Percentiles rank a stretch among this genome's conserved stretches.
phyloP scores from a whole-genome alignment of 352 stramenopile genomes.

The Pilasporangium apinafurcum region DNA sequence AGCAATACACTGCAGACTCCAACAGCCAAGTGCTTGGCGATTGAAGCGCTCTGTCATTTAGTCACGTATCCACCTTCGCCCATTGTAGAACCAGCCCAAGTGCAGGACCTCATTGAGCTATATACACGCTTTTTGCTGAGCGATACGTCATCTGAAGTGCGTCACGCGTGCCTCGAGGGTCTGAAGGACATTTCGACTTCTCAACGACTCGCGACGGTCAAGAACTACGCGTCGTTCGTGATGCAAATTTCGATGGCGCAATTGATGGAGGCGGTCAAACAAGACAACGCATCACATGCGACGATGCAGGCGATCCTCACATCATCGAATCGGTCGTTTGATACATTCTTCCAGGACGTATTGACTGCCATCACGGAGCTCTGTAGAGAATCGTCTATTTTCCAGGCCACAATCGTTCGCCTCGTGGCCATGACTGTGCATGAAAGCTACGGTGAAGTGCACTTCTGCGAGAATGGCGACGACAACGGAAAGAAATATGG shows the following conservation, averaged over 20 bases:
- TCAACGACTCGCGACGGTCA: slow-evolving; percentile 32
- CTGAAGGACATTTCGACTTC: slow-evolving; percentile 74
- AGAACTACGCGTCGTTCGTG: slow-evolving; percentile 62
- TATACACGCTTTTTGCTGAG: slow-evolving; percentile 69
- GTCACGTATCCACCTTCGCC: slow-evolving; percentile 76
- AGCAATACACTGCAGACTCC: slow-evolving; percentile 16
- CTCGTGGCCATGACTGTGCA: slow-evolving; percentile 58
- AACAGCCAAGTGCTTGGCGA: slow-evolving; percentile 53
- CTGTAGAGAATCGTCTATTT: slow-evolving; percentile 68
- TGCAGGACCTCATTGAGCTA: slow-evolving; percentile 66
- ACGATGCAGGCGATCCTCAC: slow-evolving; percentile 28
- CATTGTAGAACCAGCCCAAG: slow-evolving; percentile 50
- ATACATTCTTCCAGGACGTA: slow-evolving; percentile 64
- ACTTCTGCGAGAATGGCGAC: slow-evolving; percentile 27
- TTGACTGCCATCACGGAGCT: slow-evolving; percentile 70
- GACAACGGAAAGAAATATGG: slow-evolving; percentile 19
- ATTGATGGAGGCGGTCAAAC: slow-evolving; percentile 56
- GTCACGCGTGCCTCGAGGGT: slow-evolving; percentile 54
- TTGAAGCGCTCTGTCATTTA: slow-evolving; percentile 66
- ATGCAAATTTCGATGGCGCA: slow-evolving; percentile 69
- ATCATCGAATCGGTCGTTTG: slow-evolving; percentile 45
- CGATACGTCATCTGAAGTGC: slow-evolving; percentile 56
- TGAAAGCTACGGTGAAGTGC: slow-evolving; percentile 8
- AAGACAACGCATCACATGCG: slow-evolving; percentile 11
- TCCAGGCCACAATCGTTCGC: slow-evolving; percentile 68